Conservation (phyloP, 1,284 basidiomycete species). For the Ceraceosorus guamensis region DNA sequence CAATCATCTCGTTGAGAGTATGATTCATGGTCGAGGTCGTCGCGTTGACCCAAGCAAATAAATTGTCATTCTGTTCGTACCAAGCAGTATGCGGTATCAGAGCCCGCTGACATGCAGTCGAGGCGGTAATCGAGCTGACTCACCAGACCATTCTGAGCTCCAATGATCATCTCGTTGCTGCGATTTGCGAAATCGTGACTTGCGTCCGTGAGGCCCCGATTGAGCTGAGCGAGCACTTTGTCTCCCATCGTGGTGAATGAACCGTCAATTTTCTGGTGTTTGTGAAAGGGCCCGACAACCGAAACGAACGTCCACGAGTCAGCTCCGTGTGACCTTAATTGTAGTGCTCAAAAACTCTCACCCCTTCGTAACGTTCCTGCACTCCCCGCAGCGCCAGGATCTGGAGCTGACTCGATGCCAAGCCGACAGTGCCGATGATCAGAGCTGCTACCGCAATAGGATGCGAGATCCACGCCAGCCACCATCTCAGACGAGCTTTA, state of each 20-base stretch:
- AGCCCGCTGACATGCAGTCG: too few relatives aligned
- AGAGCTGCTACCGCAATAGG: conserved; percentile 80
- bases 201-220: conserved; percentile 70
- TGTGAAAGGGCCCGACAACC: neutral
- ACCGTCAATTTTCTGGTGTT: conserved; percentile 8
- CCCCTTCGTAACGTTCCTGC: conserved; percentile 12
- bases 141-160: conserved; percentile 62
- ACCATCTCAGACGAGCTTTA: conserved; percentile 58
- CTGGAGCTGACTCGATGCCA: conserved; percentile 82
- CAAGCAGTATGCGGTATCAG: too few relatives aligned
- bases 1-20: conserved; percentile 53
- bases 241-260: conserved; percentile 61
- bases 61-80: conserved; percentile 54
- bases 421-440: conserved; percentile 77
- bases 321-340: too few relatives aligned
- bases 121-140: neutral
- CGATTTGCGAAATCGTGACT: conserved; percentile 61
- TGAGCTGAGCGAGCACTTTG: conserved; percentile 67
- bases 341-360: neutral
- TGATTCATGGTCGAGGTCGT: conserved; percentile 66
- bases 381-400: conserved; percentile 54
- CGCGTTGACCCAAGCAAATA: conserved; percentile 86
- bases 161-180: conserved; percentile 65
- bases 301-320: neutral
- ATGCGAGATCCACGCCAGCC: conserved; percentile 80